Base-by-base conservation (phyloP, 768 basidiomycete genomes). In the Lyophyllum decastes region DNA sequence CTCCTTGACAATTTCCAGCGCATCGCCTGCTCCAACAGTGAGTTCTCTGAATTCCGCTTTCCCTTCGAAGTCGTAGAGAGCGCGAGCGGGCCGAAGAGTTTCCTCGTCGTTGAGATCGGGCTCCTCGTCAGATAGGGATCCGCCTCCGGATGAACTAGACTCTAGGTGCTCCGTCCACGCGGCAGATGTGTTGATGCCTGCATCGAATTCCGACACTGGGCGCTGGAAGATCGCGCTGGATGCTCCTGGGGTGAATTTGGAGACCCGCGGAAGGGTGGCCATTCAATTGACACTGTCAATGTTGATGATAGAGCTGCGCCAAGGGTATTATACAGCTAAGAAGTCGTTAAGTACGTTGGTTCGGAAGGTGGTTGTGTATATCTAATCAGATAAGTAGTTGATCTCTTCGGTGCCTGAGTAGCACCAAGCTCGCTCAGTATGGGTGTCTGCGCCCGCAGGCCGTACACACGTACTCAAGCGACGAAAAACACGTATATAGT, bases 11-110 rank as follows among this genome's bases (percentile, higher is more conserved):
- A 92, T 74, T 48, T 86, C 82, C 21, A 94, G 69, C 59, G 80
- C 80, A 61, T 91, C 88, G 12, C 91, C 90, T 0, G 88, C 89
- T 54, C 78, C 76, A 17, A 91, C 82, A 7, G 68, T 76, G 22
- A 93, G 78, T 70, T 93, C 91, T 44, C 85, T 77, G 64, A 89
- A 91, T 64, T 92, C 88, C 0, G 80, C 72, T 68, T 90, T 88
- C 41, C 91, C 91, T 65, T 87, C 82, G 67, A 93, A 93, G 21
- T 80, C 74, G 66, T 89, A 92, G 38, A 92, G 71, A 12, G 88
- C 88, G 43, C 90, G 80, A 10, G 89, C 91, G 16, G 82, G 76
- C 33, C 79, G 76, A 24, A 76, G 75, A 30, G 70, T 69, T 44
- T 71, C 67, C 25, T 69, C 73, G 24, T 75, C 74, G 5, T 66